These are phyloP conservation scores for Mimosa pudica DNA, from an alignment of 306 rosid genomes.

Conservation along the genomic window DNA sequence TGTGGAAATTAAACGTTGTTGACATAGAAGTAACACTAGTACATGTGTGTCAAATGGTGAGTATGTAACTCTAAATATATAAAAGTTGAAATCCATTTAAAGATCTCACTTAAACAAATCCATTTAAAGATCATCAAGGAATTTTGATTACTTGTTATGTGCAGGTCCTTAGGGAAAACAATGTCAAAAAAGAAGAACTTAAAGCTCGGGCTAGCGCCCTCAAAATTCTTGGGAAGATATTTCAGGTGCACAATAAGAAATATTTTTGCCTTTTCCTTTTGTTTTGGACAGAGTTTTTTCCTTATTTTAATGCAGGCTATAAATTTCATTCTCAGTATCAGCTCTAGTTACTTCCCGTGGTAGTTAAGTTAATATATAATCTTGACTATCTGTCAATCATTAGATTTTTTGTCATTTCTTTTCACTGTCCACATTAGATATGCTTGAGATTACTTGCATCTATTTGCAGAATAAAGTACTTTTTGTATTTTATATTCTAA, in stretches of 20 bases:
- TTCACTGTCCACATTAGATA: background rate
- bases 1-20: conserved; percentile 91
- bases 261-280: background rate
- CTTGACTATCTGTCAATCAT: background rate
- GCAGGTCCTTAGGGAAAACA: conserved; percentile 81
- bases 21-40: conserved; percentile 89
- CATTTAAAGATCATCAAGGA: background rate
- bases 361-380: background rate
- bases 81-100: background rate
- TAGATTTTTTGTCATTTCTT: background rate
- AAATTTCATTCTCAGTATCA: background rate
- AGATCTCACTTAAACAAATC: background rate
- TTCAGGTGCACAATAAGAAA: conserved; percentile 60
- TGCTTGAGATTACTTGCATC: background rate
- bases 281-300: too few relatives aligned
- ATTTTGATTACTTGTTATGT: conserved; percentile 74
- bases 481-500: conserved; percentile 6
- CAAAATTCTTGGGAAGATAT: conserved; percentile 79
- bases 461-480: conserved; percentile 10
- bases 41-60: conserved; percentile 91
- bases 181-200: conserved; percentile 76
- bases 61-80: conserved; percentile 30
- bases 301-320: background rate
- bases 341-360: background rate
- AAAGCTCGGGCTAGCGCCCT: conserved; percentile 79